These are phyloP conservation scores for Trichoderma atroviride DNA, from an alignment of 2,329 filamentous ascomycete genomes.

Conservation along the genomic window DNA sequence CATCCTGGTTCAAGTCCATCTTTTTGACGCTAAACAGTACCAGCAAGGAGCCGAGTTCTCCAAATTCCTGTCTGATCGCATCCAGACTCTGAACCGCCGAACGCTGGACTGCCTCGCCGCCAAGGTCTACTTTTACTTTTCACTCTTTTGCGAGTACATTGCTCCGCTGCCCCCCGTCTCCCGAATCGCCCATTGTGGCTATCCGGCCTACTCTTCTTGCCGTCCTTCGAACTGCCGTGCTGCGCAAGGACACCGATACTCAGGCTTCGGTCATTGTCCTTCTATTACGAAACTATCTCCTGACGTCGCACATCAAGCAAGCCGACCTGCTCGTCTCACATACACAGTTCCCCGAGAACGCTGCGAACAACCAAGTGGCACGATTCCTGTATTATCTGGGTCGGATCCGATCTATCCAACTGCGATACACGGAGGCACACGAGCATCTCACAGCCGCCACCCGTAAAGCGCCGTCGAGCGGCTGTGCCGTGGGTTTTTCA, in stretches of 20 bases:
- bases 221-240: conserved; percentile 89
- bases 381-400: conserved; percentile 97
- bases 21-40: conserved; percentile 82
- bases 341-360: conserved; percentile 90
- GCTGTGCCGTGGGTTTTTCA: conserved; percentile 89
- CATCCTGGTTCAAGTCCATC: conserved; percentile 82
- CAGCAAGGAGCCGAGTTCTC: conserved; percentile 85
- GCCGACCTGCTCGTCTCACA: conserved; percentile 95
- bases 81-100: conserved; percentile 87
- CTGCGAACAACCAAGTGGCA: conserved; percentile 97
- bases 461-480: conserved; percentile 88
- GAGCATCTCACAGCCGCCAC: conserved; percentile 91
- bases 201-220: conserved; percentile 85
- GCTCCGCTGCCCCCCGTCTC: conserved; percentile 86
- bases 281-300: conserved; percentile 91
- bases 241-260: conserved; percentile 96
- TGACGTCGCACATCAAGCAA: conserved; percentile 94
- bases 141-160: conserved; percentile 90
- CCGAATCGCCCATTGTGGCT: conserved; percentile 81
- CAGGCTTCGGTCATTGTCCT: conserved; percentile 95
- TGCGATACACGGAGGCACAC: conserved; percentile 95
- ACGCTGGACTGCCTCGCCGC: conserved; percentile 92
- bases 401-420: conserved; percentile 92
- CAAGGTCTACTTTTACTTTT: conserved; percentile 98
- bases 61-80: conserved; percentile 75